These are phyloP conservation scores for Meyerozyma athensensis DNA, from an alignment of 1,139 yeast genomes.

Conservation along the genomic window DNA sequence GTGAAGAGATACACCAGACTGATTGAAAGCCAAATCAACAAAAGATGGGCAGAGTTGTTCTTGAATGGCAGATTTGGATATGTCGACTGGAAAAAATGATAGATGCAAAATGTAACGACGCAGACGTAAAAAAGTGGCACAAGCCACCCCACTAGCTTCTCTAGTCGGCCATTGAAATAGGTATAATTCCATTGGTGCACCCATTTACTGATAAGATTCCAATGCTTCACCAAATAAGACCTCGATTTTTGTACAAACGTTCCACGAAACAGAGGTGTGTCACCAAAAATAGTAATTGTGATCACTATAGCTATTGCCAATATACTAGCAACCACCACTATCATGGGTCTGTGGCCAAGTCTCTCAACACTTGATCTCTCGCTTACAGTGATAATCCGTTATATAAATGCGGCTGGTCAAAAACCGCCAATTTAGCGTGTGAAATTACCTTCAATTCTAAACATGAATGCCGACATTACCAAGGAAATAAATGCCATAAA, in stretches of 20 bases:
- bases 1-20: constrained; percentile 32
- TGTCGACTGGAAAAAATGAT: constrained; percentile 40
- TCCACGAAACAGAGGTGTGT: constrained; percentile 44
- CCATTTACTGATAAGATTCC: background rate
- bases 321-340: background rate
- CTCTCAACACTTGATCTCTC: no score
- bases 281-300: constrained; percentile 43
- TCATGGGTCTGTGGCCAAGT: background rate
- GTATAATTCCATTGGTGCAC: constrained; percentile 7
- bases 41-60: constrained; percentile 10
- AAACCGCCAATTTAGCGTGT: background rate
- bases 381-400: no score
- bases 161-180: constrained; percentile 16
- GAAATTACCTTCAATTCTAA: constrained; percentile 3
- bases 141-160: constrained; percentile 27
- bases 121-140: constrained; percentile 48
- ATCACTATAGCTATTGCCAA: constrained; percentile 6
- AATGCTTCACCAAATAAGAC: background rate
- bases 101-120: constrained; percentile 43
- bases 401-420: background rate
- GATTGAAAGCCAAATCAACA: constrained; percentile 27
- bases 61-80: constrained; percentile 23
- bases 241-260: constrained; percentile 26
- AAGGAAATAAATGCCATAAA: constrained; percentile 26
- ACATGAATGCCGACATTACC: constrained; percentile 5